Percentiles rank a stretch among this genome's conserved stretches.
Evolutionary conservation across 805 yeast genomes (phyloP).

Genomic region (Scheffersomyces lignosus): DNA sequence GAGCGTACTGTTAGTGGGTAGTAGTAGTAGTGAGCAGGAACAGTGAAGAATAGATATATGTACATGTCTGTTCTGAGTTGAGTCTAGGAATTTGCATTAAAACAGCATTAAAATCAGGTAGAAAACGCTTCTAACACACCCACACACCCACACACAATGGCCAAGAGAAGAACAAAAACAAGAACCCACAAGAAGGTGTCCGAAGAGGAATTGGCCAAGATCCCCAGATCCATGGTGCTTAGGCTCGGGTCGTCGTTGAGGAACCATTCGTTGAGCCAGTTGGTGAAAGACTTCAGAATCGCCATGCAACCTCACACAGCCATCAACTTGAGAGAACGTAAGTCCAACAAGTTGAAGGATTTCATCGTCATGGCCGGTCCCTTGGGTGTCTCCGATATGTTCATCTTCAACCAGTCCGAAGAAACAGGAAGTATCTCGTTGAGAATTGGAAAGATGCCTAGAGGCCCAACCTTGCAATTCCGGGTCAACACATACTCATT

Average conservation of each 20-base stretch:
- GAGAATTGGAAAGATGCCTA: conserved; percentile 82
- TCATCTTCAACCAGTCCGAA: conserved; percentile 81
- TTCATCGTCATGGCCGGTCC: conserved; percentile 99
- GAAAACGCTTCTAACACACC: too few relatives aligned
- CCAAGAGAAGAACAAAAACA: conserved; percentile 57
- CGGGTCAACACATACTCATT: conserved; percentile 74
- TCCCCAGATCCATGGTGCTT: conserved; percentile 93
- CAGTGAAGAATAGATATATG: too few relatives aligned
- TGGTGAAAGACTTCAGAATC: conserved; percentile 83
- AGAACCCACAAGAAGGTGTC: conserved; percentile 77
- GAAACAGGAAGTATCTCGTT: conserved; percentile 77
- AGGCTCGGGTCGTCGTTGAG: conserved; percentile 75
- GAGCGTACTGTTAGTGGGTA: too few relatives aligned
- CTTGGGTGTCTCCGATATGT: conserved; percentile 83
- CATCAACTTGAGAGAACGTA: conserved; percentile 79
- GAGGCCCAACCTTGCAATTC: conserved; percentile 93
- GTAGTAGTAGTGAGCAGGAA: too few relatives aligned
- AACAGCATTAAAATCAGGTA: too few relatives aligned
- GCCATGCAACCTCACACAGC: conserved; percentile 98
- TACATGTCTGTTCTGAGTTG: too few relatives aligned
- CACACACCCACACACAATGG: too few relatives aligned
- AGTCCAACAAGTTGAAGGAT: conserved; percentile 83
- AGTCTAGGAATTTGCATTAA: too few relatives aligned
- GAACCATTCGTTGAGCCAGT: conserved; percentile 79
- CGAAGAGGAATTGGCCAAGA: conserved; percentile 66